A percentile compares a stretch with the other conserved stretches of the same genome.
Evolutionary conservation across 768 basidiomycete genomes (phyloP).

Genomic region (Lentinula boryana): DNA sequence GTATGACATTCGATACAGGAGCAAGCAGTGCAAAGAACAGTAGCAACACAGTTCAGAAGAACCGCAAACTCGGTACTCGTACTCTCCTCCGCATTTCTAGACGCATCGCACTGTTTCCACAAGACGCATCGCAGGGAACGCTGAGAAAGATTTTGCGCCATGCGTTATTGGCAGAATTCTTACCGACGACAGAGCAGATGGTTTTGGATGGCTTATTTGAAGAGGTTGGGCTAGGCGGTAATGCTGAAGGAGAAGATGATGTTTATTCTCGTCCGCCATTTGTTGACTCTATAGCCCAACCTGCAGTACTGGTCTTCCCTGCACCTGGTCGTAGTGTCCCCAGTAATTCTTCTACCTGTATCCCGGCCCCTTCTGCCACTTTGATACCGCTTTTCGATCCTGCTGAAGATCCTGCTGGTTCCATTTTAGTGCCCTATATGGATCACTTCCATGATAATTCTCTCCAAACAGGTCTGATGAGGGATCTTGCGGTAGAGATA

Average conservation of each 20-base stretch:
- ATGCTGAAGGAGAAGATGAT: conserved; percentile 34
- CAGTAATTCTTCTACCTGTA: conserved; percentile 11
- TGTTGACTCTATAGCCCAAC: conserved; percentile 18
- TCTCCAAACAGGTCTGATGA: conserved; percentile 61
- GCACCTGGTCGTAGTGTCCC: conserved; percentile 27
- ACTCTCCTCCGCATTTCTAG: conserved; percentile 50
- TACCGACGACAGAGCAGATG: conserved; percentile 53
- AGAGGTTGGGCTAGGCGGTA: conserved; percentile 26
- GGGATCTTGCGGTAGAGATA: conserved; percentile 56
- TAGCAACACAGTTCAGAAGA: conserved; percentile 37
- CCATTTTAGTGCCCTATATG: conserved; percentile 58
- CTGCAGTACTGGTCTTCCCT: conserved; percentile 39
- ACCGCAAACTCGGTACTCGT: conserved; percentile 57
- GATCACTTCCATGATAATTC: conserved; percentile 69
- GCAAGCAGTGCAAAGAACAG: background rate
- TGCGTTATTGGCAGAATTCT: conserved; percentile 51
- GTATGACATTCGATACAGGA: conserved; percentile 37
- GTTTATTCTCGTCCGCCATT: conserved; percentile 41
- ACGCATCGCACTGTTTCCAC: conserved; percentile 39
- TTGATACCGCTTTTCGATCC: conserved; percentile 45
- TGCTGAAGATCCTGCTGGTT: conserved; percentile 46
- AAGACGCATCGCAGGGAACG: conserved; percentile 26
- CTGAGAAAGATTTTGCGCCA: conserved; percentile 41
- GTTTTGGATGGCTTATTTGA: conserved; percentile 45
- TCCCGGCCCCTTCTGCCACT: conserved; percentile 16